Evolutionary conservation across 1,139 yeast genomes (phyloP), one percentile per base, ranked within the genome.

Genomic region (Kodamaea arcana): DNA sequence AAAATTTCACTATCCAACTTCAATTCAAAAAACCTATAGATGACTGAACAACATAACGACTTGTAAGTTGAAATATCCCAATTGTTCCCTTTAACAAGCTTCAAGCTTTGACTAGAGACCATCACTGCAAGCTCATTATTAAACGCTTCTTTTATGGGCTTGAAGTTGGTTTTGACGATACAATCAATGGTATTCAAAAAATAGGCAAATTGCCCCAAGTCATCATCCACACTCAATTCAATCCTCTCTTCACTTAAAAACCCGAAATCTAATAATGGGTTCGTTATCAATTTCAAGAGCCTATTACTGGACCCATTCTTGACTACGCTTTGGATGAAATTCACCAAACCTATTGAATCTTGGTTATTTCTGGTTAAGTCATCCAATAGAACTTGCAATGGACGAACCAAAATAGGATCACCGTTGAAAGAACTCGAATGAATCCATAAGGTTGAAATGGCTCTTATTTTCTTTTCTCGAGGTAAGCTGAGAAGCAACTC

Each of bases 311-410:
- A 66, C 0, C 86, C 86, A 27, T 72, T 62, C 24, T 68, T 63
- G 2, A 77, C 48, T 2, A 74, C 62, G n/a, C 66, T 62, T 23
- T 65, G 58, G 2, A 85, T 58, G 78, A 92, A 84, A 36, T 75
- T 72, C 5, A 68, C 55, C 1, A 79, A 75, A n/a, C 70, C 60
- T 4, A 74, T 51, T 22, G 62, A 60, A 33, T 66, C 62, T 18
- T 71, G 64, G 12, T 62, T 62, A 32, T 70, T 61, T 2, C 61
- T 53, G 25, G 64, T 69, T 15, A 84, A 51, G 32, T 77, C 83
- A 50, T 87, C 95, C 14, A 86, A 52, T 10, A 86, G 60, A 4
- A 86, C 51, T 41, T 80, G 78, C n/a, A 87, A 56, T 0, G 95
- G 92, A 38, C 82, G 66, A 10, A 71, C 63, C 15, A 87, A 57